Conservation (phyloP, 768 basidiomycete genomes). For the Gymnopilus dilepis region DNA sequence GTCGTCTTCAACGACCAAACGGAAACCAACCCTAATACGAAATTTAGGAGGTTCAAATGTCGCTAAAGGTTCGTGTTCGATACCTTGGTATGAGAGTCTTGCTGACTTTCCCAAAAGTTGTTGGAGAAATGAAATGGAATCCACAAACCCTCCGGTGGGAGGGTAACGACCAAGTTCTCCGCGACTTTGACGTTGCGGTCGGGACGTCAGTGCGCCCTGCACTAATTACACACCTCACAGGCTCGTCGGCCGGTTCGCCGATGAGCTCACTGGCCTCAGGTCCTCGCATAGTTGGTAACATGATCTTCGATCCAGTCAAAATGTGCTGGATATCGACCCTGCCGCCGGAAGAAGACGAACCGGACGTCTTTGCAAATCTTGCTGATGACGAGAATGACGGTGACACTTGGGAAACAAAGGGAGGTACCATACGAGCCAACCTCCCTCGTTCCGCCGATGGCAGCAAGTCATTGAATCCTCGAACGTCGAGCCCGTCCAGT, state of each 20-base stretch:
- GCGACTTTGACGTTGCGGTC: conserved; percentile 87
- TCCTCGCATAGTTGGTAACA: conserved; percentile 93
- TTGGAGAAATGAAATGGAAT: conserved; percentile 99
- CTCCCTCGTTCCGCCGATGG: conserved; percentile 42
- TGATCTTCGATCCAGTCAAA: conserved; percentile 93
- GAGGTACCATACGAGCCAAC: conserved; percentile 79
- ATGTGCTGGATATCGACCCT: conserved; percentile 96
- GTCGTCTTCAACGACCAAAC: conserved; percentile 46
- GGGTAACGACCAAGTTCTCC: conserved; percentile 91
- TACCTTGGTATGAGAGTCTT: not conserved
- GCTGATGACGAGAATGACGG: conserved; percentile 90
- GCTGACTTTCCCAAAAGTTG: conserved; percentile 52
- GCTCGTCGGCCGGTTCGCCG: conserved; percentile 84
- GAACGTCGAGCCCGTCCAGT: conserved; percentile 60
- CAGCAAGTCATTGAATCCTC: conserved; percentile 31
- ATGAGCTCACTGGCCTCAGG: conserved; percentile 75
- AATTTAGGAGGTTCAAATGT: conserved; percentile 71
- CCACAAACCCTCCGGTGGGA: conserved; percentile 91
- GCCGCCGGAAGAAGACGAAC: conserved; percentile 89
- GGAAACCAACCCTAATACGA: conserved; percentile 88
- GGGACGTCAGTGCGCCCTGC: conserved; percentile 90
- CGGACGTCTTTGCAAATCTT: conserved; percentile 93
- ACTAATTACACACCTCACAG: conserved; percentile 92
- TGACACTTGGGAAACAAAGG: conserved; percentile 71
- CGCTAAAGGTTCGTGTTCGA: conserved; percentile 74